phyloP scores from a whole-genome alignment of 2,329 filamentous ascomycete genomes.

The Verticillium isaacii region DNA sequence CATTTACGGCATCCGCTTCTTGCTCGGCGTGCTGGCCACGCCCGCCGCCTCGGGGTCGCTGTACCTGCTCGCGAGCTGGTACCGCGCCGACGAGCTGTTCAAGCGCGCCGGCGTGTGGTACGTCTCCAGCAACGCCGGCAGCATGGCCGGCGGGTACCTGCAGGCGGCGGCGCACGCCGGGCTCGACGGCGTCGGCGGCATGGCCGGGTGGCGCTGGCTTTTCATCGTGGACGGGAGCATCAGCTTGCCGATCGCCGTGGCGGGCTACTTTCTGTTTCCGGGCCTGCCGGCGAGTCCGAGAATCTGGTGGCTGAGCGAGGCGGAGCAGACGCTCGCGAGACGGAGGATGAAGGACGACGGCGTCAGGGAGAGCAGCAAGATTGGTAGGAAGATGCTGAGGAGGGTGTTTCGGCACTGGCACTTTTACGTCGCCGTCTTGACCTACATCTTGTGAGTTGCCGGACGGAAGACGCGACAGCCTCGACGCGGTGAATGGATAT shows the following conservation, averaged over 20 bases:
- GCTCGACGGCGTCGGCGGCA: conserved; percentile 38
- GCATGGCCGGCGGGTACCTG: conserved; percentile 45
- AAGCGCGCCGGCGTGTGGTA: conserved; percentile 44
- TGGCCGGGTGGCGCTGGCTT: conserved; percentile 41
- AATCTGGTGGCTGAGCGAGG: conserved; percentile 23
- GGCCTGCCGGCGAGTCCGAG: conserved; percentile 29
- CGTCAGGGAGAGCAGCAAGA: conserved; percentile 11
- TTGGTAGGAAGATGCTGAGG: conserved; percentile 19
- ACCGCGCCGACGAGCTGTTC: conserved; percentile 26
- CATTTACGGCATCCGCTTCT: conserved; percentile 20
- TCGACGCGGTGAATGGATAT: background rate
- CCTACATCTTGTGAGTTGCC: conserved; percentile 15
- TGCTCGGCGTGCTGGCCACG: conserved; percentile 19
- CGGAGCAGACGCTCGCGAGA: conserved; percentile 24
- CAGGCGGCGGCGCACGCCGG: conserved; percentile 45
- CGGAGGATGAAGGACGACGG: conserved; percentile 19
- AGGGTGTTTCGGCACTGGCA: conserved; percentile 21
- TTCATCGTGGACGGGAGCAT: conserved; percentile 51
- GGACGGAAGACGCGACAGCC: background rate
- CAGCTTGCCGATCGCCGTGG: conserved; percentile 41
- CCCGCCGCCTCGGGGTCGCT: conserved; percentile 12
- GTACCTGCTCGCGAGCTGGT: conserved; percentile 24
- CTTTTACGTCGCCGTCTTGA: conserved; percentile 18
- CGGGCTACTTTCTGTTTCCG: conserved; percentile 38
- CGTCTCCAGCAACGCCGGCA: conserved; percentile 38